Percentiles rank a stretch among this genome's conserved stretches.
Evolutionary conservation across 164 flowering plant species (phyloP).

Genomic region (Annona cherimola): DNA sequence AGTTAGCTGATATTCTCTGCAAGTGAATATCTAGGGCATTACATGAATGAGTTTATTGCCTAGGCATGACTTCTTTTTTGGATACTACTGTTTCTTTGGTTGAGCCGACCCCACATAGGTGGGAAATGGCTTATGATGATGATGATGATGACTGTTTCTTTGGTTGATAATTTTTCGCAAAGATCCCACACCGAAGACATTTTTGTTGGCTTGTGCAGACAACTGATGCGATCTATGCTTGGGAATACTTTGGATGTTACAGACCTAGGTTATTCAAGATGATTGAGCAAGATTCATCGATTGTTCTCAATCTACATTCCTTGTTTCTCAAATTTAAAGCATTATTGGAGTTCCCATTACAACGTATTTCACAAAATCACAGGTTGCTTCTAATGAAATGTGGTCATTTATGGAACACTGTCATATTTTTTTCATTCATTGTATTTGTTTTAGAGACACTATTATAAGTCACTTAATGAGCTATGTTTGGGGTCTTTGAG

Average conservation of each 20-base stretch:
- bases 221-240: constrained; percentile 19
- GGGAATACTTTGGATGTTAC: constrained; percentile 19
- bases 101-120: no score
- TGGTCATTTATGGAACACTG: not conserved
- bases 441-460: not conserved
- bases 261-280: constrained; percentile 10
- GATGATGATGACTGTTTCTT: no score
- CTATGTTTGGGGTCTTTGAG: not conserved
- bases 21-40: not conserved
- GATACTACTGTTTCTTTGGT: no score
- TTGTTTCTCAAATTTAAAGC: constrained; percentile 23
- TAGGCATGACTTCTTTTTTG: no score
- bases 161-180: no score
- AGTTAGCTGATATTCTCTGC: not conserved
- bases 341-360: constrained; percentile 14
- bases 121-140: no score
- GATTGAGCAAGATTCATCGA: constrained; percentile 20
- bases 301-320: constrained; percentile 19
- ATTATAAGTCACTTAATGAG: not conserved
- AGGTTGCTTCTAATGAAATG: constrained; percentile 12
- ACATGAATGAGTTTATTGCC: no score
- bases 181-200: not conserved
- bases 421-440: not conserved
- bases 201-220: constrained; percentile 13
- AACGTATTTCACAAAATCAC: constrained; percentile 20